These are phyloP conservation scores for Luffa acutangula DNA, from an alignment of 306 rosid genomes.

Conservation along the genomic window DNA sequence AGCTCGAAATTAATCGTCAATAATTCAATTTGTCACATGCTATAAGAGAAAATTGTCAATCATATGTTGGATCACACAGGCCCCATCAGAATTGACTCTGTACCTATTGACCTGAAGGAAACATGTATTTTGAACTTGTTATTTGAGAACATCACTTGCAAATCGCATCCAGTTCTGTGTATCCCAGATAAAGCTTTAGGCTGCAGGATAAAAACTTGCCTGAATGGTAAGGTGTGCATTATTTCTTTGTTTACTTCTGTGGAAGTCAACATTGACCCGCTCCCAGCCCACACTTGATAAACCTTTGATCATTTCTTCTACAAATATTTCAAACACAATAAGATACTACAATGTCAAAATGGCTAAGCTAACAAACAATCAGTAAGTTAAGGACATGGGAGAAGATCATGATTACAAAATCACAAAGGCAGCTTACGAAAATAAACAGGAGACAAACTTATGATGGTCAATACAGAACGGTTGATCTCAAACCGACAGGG, in stretches of 20 bases:
- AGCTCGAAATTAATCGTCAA: not conserved
- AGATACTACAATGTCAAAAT: not conserved
- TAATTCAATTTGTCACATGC: not conserved
- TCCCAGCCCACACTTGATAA: slow-evolving; percentile 76
- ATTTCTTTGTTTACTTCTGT: slow-evolving; percentile 46
- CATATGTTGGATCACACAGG: slow-evolving; percentile 74
- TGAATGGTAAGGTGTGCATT: slow-evolving; percentile 75
- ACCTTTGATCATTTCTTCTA: slow-evolving; percentile 73
- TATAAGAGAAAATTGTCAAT: slow-evolving; percentile 55
- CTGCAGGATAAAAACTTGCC: slow-evolving; percentile 29
- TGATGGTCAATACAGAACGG: not conserved
- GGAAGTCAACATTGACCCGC: slow-evolving; percentile 68
- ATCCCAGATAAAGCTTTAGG: not conserved
- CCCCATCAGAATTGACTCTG: slow-evolving; percentile 53
- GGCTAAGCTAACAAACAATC: not conserved
- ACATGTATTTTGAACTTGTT: not conserved
- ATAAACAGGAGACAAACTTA: not conserved
- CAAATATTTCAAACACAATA: slow-evolving; percentile 2
- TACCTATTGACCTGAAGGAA: slow-evolving; percentile 44
- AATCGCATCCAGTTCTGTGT: not conserved
- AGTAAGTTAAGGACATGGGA: not conserved
- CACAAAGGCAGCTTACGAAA: not conserved
- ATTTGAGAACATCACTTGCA: not conserved
- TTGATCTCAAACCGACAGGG: not conserved
- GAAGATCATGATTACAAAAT: not conserved